These are phyloP conservation scores for Paramecium primaurelia DNA, from an alignment of 73 alveolate species.

Conservation along the genomic window DNA sequence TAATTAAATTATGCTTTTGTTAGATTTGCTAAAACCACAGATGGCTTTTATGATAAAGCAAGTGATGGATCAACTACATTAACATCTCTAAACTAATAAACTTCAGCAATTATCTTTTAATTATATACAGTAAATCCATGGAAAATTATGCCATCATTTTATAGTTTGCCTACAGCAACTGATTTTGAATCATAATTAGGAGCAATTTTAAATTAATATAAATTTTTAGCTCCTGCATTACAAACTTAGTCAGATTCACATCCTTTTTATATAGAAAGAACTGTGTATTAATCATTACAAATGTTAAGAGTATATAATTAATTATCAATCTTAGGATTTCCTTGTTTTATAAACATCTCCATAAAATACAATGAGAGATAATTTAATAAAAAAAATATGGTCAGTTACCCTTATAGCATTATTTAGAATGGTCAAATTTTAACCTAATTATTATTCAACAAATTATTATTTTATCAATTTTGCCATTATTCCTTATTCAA, in stretches of 20 bases:
- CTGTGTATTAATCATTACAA: background rate
- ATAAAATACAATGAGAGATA: background rate
- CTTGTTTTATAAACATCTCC: background rate
- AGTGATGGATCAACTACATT: background rate
- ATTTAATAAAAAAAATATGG: background rate
- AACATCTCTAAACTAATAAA: background rate
- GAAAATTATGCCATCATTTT: background rate
- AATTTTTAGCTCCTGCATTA: background rate
- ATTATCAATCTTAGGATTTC: background rate
- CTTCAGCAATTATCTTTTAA: background rate
- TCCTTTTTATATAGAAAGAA: slow-evolving; percentile 19
- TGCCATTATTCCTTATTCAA: background rate
- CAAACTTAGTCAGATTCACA: background rate
- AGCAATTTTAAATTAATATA: background rate
- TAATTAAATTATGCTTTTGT: slow-evolving; percentile 22
- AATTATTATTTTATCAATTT: background rate
- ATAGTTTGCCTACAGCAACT: background rate
- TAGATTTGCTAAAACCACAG: background rate
- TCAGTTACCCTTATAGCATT: background rate
- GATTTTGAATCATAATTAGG: background rate
- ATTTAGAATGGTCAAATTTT: background rate
- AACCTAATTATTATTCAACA: background rate
- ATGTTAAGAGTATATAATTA: background rate
- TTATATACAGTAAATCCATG: background rate
- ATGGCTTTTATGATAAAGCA: background rate